These are phyloP conservation scores for Lupinus albus DNA, from an alignment of 306 rosid species.

Conservation along the genomic window DNA sequence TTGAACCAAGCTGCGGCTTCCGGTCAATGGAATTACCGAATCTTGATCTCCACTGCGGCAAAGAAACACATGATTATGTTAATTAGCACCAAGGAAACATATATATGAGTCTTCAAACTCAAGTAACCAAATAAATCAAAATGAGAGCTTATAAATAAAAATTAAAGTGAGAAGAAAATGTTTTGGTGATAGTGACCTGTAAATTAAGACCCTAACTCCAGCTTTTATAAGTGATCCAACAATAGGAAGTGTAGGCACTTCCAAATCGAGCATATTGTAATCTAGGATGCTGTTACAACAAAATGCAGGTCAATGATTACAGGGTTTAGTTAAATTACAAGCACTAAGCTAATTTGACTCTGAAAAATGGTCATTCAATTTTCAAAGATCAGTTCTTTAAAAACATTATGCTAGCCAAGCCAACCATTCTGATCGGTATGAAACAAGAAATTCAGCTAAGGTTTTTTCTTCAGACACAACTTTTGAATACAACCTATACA, in stretches of 20 bases:
- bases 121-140: slow-evolving; percentile 26
- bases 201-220: slow-evolving; percentile 77
- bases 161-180: not conserved
- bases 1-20: slow-evolving; percentile 84
- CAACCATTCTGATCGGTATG: not conserved
- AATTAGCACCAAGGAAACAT: slow-evolving; percentile 26
- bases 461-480: not conserved
- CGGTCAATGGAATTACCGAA: slow-evolving; percentile 91
- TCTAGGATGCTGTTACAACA: slow-evolving; percentile 61
- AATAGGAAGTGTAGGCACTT: slow-evolving; percentile 78
- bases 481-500: not conserved
- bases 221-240: slow-evolving; percentile 72
- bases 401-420: slow-evolving; percentile 4
- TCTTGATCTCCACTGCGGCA: slow-evolving; percentile 91
- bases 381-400: slow-evolving; percentile 6
- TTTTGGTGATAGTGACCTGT: slow-evolving; percentile 59
- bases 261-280: slow-evolving; percentile 79
- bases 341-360: slow-evolving; percentile 21
- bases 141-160: too few relatives aligned
- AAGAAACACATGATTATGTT: slow-evolving; percentile 22
- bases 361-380: not conserved
- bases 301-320: slow-evolving; percentile 14
- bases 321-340: not conserved
- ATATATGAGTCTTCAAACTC: slow-evolving; percentile 2
- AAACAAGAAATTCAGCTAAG: not conserved